Percentiles rank a stretch among this genome's conserved stretches.
Conservation (phyloP, 1,139 yeast genomes). For the Blastobotrys capitulatus region DNA sequence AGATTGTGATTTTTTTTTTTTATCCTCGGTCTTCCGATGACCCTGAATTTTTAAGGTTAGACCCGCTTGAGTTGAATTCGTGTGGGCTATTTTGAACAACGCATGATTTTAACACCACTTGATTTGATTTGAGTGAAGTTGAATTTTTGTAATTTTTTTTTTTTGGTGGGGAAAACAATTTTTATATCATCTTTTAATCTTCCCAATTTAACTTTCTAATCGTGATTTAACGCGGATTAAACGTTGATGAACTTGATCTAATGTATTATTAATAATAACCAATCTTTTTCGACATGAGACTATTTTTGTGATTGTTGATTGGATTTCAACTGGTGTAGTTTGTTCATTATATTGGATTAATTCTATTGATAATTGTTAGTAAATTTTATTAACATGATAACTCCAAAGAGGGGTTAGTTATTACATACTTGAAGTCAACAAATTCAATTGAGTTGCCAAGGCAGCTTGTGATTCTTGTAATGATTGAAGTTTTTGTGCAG, state of each 20-base stretch:
- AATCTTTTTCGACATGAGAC: conserved; percentile 21
- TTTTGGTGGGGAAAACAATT: not conserved
- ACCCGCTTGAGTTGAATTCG: too few relatives aligned
- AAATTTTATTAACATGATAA: too few relatives aligned
- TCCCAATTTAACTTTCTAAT: not conserved
- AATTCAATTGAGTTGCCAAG: conserved; percentile 22
- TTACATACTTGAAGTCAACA: conserved; percentile 22
- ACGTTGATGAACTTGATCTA: conserved; percentile 21
- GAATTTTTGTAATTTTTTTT: not conserved
- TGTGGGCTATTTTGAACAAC: not conserved
- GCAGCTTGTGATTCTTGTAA: conserved; percentile 28
- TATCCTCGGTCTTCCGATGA: not conserved
- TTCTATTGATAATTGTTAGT: conserved; percentile 14
- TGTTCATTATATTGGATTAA: conserved; percentile 19
- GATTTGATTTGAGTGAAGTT: too few relatives aligned
- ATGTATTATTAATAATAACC: conserved; percentile 16
- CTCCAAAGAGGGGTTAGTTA: too few relatives aligned
- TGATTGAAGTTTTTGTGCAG: conserved; percentile 25
- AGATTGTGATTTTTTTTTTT: too few relatives aligned
- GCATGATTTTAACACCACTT: not conserved
- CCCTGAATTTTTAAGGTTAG: not conserved
- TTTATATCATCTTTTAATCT: too few relatives aligned
- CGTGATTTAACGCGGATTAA: conserved; percentile 17
- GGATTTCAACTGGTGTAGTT: conserved; percentile 22
- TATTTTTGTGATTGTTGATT: conserved; percentile 19